phyloP scores from a whole-genome alignment of 768 basidiomycete species.

The Tephrocybe sp. region DNA sequence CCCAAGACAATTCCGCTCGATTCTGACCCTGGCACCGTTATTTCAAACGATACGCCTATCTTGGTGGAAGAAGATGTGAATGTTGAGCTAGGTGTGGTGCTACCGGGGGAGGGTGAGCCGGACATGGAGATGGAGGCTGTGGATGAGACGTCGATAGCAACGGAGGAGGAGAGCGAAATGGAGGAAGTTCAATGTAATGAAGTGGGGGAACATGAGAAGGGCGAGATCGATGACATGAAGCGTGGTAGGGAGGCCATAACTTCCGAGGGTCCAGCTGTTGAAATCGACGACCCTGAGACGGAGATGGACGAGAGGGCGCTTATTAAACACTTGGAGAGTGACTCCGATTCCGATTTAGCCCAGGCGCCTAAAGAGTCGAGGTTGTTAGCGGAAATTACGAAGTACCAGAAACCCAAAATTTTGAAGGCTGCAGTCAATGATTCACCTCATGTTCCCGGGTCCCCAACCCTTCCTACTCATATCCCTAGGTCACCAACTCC shows the following conservation, averaged over 20 bases:
- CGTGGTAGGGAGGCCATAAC: no score
- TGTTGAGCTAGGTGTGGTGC: background rate
- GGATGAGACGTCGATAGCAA: background rate
- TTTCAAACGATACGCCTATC: background rate
- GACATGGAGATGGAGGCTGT: background rate
- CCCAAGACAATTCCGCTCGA: background rate
- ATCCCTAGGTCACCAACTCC: no score
- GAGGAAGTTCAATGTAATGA: no score
- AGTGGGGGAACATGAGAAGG: no score
- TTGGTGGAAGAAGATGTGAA: background rate
- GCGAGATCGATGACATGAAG: no score
- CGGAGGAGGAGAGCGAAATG: background rate
- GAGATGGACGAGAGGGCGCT: background rate
- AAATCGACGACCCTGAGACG: background rate
- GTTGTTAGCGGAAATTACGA: conserved; percentile 5
- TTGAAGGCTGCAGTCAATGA: no score
- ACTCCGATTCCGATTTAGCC: conserved; percentile 2
- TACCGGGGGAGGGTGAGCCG: background rate
- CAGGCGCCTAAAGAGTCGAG: conserved; percentile 4
- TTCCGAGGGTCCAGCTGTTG: no score
- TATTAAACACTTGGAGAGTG: conserved; percentile 5
- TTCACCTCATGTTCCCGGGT: no score
- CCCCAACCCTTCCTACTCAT: no score
- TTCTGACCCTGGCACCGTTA: background rate
- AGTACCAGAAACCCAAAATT: background rate